Evolutionary conservation across 208 protist species (phyloP).

Genomic region (Crithidia sp.): DNA sequence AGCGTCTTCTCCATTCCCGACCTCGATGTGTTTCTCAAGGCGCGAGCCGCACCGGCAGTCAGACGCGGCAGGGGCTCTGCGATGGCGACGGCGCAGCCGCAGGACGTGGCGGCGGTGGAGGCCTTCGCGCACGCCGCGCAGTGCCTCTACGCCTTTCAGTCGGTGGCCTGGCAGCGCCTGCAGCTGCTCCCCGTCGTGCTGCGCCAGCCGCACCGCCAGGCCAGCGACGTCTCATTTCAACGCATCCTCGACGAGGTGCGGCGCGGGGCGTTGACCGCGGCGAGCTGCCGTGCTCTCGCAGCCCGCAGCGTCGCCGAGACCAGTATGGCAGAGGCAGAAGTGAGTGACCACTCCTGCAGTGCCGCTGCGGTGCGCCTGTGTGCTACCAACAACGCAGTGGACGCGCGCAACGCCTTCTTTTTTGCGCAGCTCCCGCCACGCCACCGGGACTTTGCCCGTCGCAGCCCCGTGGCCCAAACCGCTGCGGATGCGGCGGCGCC

Average conservation of each 20-base stretch:
- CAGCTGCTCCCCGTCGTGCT: constrained; percentile 43
- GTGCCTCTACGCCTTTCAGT: constrained; percentile 63
- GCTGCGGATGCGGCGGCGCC: constrained; percentile 18
- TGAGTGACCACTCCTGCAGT: neutral
- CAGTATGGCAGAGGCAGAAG: neutral
- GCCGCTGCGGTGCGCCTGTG: constrained; percentile 55
- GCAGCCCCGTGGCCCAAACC: neutral
- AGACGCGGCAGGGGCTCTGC: neutral
- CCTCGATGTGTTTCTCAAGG: neutral
- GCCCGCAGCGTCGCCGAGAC: constrained; percentile 6
- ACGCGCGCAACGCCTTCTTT: constrained; percentile 59
- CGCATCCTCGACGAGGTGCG: constrained; percentile 68
- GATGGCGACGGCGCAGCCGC: neutral
- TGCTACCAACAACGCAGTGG: constrained; percentile 75
- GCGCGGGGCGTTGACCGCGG: constrained; percentile 36
- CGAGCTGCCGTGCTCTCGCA: constrained; percentile 3
- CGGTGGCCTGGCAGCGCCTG: constrained; percentile 46
- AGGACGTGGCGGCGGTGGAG: neutral
- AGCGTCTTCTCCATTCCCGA: neutral
- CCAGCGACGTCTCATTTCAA: constrained; percentile 47
- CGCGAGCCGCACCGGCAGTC: too few species aligned
- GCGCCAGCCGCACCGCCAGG: constrained; percentile 48
- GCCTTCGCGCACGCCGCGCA: neutral
- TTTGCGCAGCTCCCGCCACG: constrained; percentile 53
- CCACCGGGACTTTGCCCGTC: constrained; percentile 4